Evolutionary conservation across 768 basidiomycete species (phyloP), one percentile per base, ranked within the genome.

Genomic region (Pleurotus citrinopileatus): DNA sequence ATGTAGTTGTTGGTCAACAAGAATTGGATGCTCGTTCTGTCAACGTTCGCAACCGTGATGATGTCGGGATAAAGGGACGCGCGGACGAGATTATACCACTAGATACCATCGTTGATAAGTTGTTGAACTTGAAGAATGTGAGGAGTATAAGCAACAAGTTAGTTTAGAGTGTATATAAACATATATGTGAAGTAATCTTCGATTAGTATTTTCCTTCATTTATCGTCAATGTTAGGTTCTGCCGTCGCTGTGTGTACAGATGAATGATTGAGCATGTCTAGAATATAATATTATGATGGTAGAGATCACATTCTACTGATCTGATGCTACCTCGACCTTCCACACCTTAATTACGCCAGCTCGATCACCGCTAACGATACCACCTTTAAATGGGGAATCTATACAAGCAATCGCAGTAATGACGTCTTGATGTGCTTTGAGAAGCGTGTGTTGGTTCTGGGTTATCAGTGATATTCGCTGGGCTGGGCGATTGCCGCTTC

Each of bases 21-120:
- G 97, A 99, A 71, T 72, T 92, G 53, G 87, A 93, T 55, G 75
- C 79, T 40, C 81, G 80, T 37, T 91, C 96, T 4, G 97, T 98
- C 59, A 98, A 99, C 65, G 85, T 98, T 15, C 84, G 96, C 55
- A 98, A 98, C 69, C 85, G 97, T 29, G 96, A 98, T 67, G 94
- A 98, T 61, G 82, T 88, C 28, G 93, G 91, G 19, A 87, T 80
- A 52, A 96, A 98, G 69, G 78, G 86, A 2, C 84, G 87, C 68
- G 83, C 83, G 7, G 85, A 91, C 70, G 87, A 86, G 67, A 73
- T 86, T n/a, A 48, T 51, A 42, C 76, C 87, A 9, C 70, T 98
- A 25, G 88, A 89, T 38, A 83, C 81, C 23, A 76, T 94, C 13
- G 70, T 86, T 7, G 65, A 79, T 63, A 88, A 91, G 69, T 70